Conservation (phyloP, 2,329 filamentous ascomycete species). For the Nigrospora sphaerica region DNA sequence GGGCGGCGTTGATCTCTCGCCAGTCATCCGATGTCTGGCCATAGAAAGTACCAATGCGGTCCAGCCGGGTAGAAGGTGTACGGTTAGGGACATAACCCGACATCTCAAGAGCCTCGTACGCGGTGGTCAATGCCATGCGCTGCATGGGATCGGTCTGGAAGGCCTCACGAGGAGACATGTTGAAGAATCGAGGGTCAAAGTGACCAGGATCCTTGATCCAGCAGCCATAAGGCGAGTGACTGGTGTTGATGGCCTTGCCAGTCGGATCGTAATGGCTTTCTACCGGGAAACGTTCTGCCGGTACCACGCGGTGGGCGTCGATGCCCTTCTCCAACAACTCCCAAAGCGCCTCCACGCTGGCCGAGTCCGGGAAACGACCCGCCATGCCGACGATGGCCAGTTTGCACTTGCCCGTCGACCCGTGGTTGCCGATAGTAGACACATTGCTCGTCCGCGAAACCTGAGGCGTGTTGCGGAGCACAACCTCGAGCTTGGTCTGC, state of each 20-base stretch:
- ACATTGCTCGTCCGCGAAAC: slow-evolving; percentile 25
- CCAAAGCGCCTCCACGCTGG: slow-evolving; percentile 66
- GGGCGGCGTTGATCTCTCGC: slow-evolving; percentile 66
- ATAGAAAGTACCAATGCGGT: slow-evolving; percentile 64
- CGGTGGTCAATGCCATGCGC: slow-evolving; percentile 66
- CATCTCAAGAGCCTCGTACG: slow-evolving; percentile 78
- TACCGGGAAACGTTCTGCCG: slow-evolving; percentile 66
- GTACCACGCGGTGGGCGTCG: slow-evolving; percentile 63
- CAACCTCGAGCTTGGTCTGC: slow-evolving; percentile 34
- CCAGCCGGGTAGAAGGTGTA: slow-evolving; percentile 59
- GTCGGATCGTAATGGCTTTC: slow-evolving; percentile 64
- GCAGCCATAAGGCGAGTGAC: slow-evolving; percentile 69
- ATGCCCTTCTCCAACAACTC: slow-evolving; percentile 67
- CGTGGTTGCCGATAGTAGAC: slow-evolving; percentile 37
- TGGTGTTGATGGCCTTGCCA: slow-evolving; percentile 69
- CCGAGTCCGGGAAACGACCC: slow-evolving; percentile 68
- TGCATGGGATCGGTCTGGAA: slow-evolving; percentile 78
- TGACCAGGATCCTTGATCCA: slow-evolving; percentile 68
- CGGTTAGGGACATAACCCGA: slow-evolving; percentile 69
- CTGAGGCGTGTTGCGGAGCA: slow-evolving; percentile 28
- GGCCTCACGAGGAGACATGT: slow-evolving; percentile 78
- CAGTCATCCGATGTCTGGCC: slow-evolving; percentile 74
- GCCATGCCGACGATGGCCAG: slow-evolving; percentile 82
- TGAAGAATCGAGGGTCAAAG: slow-evolving; percentile 81
- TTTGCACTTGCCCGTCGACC: slow-evolving; percentile 49